These are phyloP conservation scores for Pulveroboletus sp. DNA, from an alignment of 768 basidiomycete species.

Conservation along the genomic window DNA sequence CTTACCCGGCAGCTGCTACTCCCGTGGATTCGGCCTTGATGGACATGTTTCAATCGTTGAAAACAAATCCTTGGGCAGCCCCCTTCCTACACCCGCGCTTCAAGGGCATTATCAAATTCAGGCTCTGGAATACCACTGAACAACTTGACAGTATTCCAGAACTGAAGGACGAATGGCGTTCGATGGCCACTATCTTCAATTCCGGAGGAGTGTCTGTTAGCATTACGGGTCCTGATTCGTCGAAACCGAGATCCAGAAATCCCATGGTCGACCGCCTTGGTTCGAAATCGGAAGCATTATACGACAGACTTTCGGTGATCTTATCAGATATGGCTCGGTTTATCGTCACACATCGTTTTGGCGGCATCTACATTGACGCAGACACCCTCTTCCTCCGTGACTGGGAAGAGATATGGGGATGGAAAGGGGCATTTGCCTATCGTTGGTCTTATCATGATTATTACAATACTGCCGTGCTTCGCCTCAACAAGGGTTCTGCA, in stretches of 20 bases:
- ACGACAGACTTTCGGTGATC: conserved; percentile 85
- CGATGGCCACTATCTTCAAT: conserved; percentile 77
- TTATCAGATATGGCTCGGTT: conserved; percentile 97
- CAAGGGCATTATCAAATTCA: conserved; percentile 85
- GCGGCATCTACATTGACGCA: conserved; percentile 92
- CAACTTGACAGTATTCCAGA: conserved; percentile 86
- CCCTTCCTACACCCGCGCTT: conserved; percentile 90
- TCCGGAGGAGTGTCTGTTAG: conserved; percentile 76
- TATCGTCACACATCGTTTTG: conserved; percentile 88
- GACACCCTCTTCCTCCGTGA: conserved; percentile 90
- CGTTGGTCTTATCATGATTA: conserved; percentile 89
- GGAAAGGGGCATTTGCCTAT: conserved; percentile 92
- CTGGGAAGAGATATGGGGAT: conserved; percentile 97
- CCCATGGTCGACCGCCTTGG: conserved; percentile 45
- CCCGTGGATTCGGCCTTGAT: conserved; percentile 72
- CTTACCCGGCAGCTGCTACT: conserved; percentile 81
- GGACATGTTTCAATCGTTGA: conserved; percentile 81
- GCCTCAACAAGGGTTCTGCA: conserved; percentile 84
- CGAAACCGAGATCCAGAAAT: conserved; percentile 8
- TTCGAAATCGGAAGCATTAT: conserved; percentile 51
- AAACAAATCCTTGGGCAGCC: conserved; percentile 82
- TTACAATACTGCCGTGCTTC: conserved; percentile 91
- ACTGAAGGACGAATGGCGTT: conserved; percentile 84
- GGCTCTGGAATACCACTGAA: conserved; percentile 95
- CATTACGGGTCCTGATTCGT: conserved; percentile 35